Base-by-base conservation (phyloP, 495 filamentous ascomycete species). In the Trichocladium uniseriatum region DNA sequence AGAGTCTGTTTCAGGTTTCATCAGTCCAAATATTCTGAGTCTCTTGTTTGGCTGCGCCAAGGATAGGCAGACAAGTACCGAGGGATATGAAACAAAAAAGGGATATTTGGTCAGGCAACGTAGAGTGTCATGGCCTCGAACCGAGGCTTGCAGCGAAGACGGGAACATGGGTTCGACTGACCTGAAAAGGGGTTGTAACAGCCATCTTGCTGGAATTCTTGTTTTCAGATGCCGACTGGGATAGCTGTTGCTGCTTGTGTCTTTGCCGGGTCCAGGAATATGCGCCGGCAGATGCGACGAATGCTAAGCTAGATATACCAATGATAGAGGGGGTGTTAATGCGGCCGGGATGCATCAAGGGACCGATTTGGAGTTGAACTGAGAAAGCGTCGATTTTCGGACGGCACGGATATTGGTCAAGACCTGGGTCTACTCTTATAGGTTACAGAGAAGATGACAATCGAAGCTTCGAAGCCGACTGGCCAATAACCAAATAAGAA, bases 1-100 rank as follows among this genome's bases (percentile, higher is more conserved):
- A 89, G 83, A 35, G 89, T 94, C 86, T 96, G 57, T 55, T 59
- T 58, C 51, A 53, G 29, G 47, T 54, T 54, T 40, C 42, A 47
- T 56, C 45, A 56, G 41, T 28, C 22, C 38, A 21, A 36, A 5
- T 18, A 47, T 28, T 27, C 10, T 42, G 13, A n/a, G 16, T 36
- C 28, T 16, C 2, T 38, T 43, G 8, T 18, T 46, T 15, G 35
- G 18, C 10, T 19, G 24, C 9, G 41, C 42, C 49, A 51, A 51
- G 35, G 10, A 41, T 4, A 5, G 21, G 13, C 20, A 38, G 24
- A 1, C 5, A 39, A 31, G 35, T 14, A 41, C 0, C n/a, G 1
- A 43, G 39, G 32, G 15, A 27, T 8, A 34, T 51, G 41, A 51
- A 51, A 51, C 49, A 39, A 27, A 11, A 28, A 49, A 43, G 29